Percentiles rank a stretch among this genome's conserved stretches.
phyloP scores from a whole-genome alignment of 1,139 yeast genomes.

The Suhomyces bolitotheri region DNA sequence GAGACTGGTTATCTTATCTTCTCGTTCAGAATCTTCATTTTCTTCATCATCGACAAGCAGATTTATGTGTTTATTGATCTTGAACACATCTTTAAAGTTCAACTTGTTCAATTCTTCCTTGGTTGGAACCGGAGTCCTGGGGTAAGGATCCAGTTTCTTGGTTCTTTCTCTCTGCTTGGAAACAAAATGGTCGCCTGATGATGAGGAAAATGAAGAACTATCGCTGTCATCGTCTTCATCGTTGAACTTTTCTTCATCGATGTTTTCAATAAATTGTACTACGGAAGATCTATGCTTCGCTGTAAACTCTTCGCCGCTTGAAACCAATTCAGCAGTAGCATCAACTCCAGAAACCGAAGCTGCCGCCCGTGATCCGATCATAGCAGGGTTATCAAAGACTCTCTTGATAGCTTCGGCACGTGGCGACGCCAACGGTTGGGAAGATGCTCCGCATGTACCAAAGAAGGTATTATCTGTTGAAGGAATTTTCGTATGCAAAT shows the following conservation, averaged over 20 bases:
- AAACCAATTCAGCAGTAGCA: slow-evolving; percentile 15
- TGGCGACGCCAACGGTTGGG: slow-evolving; percentile 24
- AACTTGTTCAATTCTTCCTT: slow-evolving; percentile 18
- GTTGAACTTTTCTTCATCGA: slow-evolving; percentile 21
- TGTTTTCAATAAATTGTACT: slow-evolving; percentile 29
- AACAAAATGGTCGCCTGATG: slow-evolving; percentile 14
- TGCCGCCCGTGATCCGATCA: slow-evolving; percentile 21
- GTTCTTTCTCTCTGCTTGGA: slow-evolving; percentile 6
- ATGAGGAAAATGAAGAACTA: slow-evolving; percentile 13
- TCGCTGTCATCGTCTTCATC: slow-evolving; percentile 11
- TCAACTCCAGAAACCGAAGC: slow-evolving; percentile 15
- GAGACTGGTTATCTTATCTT: slow-evolving; percentile 20
- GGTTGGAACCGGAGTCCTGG: slow-evolving; percentile 36
- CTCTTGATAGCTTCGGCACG: slow-evolving; percentile 48
- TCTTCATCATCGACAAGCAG: slow-evolving; percentile 20
- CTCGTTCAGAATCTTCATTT: slow-evolving; percentile 20
- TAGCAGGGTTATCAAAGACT: slow-evolving; percentile 49
- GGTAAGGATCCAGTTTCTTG: slow-evolving; percentile 18
- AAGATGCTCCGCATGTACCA: slow-evolving; percentile 4
- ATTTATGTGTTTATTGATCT: slow-evolving; percentile 16
- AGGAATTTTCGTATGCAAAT: slow-evolving; percentile 2
- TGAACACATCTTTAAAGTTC: slow-evolving; percentile 39
- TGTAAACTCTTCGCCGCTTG: slow-evolving; percentile 12
- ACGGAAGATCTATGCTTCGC: slow-evolving; percentile 9
- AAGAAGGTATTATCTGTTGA: slow-evolving; percentile 7